These are phyloP conservation scores for Silene uniflora DNA, from an alignment of 148 eudicot species.

Conservation along the genomic window DNA sequence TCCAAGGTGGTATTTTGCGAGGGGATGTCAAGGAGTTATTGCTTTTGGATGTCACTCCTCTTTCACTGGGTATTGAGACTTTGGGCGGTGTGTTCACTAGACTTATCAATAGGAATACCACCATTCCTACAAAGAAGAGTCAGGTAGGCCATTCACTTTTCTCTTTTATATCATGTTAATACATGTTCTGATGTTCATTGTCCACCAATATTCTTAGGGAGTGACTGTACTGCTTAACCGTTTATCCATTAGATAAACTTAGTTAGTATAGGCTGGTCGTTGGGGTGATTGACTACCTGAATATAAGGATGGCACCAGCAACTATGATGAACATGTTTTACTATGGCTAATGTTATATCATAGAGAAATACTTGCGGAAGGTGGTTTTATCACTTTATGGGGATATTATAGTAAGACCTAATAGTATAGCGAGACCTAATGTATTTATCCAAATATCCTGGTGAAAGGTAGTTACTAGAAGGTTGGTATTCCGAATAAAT, in stretches of 20 bases:
- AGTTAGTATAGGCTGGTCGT: too few relatives aligned
- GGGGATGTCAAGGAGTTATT: conserved; percentile 96
- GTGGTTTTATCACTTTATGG: neutral
- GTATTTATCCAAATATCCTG: neutral
- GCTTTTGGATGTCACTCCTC: conserved; percentile 91
- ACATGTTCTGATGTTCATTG: too few relatives aligned
- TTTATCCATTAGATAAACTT: too few relatives aligned
- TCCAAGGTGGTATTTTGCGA: conserved; percentile 94
- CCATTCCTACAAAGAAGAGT: conserved; percentile 94
- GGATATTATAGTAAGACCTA: too few relatives aligned
- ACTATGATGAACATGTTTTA: too few relatives aligned
- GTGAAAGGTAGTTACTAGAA: neutral
- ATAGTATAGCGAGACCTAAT: too few relatives aligned
- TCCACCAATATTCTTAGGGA: too few relatives aligned
- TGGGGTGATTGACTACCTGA: neutral
- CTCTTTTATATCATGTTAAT: neutral
- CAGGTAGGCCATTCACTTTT: conserved; percentile 42
- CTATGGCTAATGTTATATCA: neutral
- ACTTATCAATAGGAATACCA: conserved; percentile 81
- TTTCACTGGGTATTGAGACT: conserved; percentile 92
- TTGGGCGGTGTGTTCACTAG: conserved; percentile 89
- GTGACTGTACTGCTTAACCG: too few relatives aligned
- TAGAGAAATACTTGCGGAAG: neutral
- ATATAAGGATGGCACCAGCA: neutral
- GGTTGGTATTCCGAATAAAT: too few relatives aligned